Percentiles rank a stretch among this genome's conserved stretches.
Conservation (phyloP, 257 asterid species). For the Solanum sparsipilum region DNA sequence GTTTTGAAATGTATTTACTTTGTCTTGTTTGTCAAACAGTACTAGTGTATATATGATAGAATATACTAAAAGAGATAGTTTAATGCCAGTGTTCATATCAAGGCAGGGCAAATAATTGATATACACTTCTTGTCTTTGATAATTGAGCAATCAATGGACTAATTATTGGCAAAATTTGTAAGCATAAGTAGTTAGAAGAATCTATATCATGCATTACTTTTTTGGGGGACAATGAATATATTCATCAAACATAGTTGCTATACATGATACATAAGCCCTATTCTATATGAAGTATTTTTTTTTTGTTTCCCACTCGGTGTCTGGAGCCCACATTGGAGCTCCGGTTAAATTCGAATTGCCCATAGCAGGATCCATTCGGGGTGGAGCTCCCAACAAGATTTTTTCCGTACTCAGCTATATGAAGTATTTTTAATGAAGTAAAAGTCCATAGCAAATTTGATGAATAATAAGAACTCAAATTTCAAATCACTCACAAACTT, state of each 20-base stretch:
- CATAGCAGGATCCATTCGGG: not conserved
- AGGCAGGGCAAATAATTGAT: not conserved
- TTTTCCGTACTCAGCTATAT: not conserved
- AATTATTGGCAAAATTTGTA: not conserved
- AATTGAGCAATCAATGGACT: not conserved
- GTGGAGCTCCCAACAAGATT: not conserved
- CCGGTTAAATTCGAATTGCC: rapidly evolving
- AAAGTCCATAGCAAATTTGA: not conserved
- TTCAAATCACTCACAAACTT: not conserved
- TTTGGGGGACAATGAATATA: not conserved
- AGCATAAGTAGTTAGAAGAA: not conserved
- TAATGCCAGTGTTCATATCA: not conserved
- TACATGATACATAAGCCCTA: not conserved
- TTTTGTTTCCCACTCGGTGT: not conserved
- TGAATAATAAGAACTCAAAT: not conserved
- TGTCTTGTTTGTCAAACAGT: not conserved
- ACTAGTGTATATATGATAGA: not conserved
- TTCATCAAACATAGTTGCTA: not conserved
- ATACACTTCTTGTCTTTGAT: not conserved
- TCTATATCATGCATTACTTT: not conserved
- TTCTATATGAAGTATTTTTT: not conserved
- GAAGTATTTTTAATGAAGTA: not conserved
- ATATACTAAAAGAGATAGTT: not conserved
- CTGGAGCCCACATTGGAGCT: too few species aligned
- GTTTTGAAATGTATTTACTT: not conserved